Evolutionary conservation across 768 basidiomycete species (phyloP), one percentile per base, ranked within the genome.

Genomic region (Hypholoma fasciculare): DNA sequence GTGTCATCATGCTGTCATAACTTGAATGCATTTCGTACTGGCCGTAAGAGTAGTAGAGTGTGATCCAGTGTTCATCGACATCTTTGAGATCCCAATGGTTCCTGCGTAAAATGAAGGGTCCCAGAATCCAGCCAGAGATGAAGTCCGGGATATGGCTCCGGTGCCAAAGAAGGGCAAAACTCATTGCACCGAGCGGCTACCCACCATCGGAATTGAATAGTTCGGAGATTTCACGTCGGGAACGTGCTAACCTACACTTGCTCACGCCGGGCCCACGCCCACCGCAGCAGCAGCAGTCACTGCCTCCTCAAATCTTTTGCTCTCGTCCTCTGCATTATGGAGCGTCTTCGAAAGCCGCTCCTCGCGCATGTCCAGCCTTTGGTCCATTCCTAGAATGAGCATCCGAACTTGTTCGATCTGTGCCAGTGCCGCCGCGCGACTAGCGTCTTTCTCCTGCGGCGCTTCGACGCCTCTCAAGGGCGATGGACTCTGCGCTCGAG

Each of bases 341-440:
- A 89, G 73, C 26, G 78, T 82, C 67, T 86, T 86, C 12, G 73
- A 64, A 23, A 92, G 71, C 67, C 83, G 84, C 40, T 82, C 83
- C 61, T 90, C 86, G 36, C 88, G 79, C 14, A 71, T 71, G 57
- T 88, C 81, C 59, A 90, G 74, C 55, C 87, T 79, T 64, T 90
- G 84, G 57, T 90, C 87, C 86, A 92, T 90, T 0, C 90, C 90
- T 14, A 90, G 73, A 16, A 92, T 80, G 19, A 90, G 72, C 60
- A 88, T 69, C 37, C 86, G 81, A 4, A 90, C 78, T 58, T 89
- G 85, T 63, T 90, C 88, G 30, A 91, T 78, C 56, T 89, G 84
- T 3, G 85, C 81, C 4, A 82, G 67, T 2, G 82, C 77, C 2
- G 78, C 77, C 38, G 80, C 78, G 61, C 63, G 70, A 57, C 69